These are phyloP conservation scores for Citrus unshiu DNA, from an alignment of 345 rosid genomes.

Conservation along the genomic window DNA sequence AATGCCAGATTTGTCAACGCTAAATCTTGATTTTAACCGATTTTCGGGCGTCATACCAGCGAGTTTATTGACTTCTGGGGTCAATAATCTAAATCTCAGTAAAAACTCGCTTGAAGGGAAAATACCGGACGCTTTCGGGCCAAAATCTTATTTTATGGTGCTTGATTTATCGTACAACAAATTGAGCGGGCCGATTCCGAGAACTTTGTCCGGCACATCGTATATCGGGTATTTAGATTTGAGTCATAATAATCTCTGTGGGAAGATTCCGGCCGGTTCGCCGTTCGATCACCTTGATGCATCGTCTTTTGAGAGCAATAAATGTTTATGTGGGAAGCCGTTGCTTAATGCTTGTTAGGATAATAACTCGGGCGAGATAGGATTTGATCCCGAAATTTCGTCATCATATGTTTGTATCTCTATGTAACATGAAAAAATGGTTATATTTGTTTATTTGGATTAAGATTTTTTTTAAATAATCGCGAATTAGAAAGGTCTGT, in stretches of 20 bases:
- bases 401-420: background rate
- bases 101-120: conserved; percentile 49
- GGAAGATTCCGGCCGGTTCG: conserved; percentile 65
- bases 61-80: conserved; percentile 48
- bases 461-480: too few relatives aligned
- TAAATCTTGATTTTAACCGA: conserved; percentile 71
- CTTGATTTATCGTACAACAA: conserved; percentile 68
- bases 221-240: conserved; percentile 80
- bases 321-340: conserved; percentile 87
- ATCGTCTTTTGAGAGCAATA: conserved; percentile 61
- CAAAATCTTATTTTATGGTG: conserved; percentile 64
- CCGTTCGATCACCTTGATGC: conserved; percentile 91
- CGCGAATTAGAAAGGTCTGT: too few relatives aligned
- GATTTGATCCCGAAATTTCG: background rate
- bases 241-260: conserved; percentile 85
- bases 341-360: conserved; percentile 41
- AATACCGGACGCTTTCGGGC: conserved; percentile 73
- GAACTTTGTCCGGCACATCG: conserved; percentile 44
- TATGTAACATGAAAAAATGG: background rate
- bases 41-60: conserved; percentile 55
- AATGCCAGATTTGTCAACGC: conserved; percentile 74
- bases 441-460: too few relatives aligned
- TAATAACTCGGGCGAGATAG: background rate
- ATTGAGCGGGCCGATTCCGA: conserved; percentile 63
- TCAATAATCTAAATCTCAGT: conserved; percentile 66